Conservation (phyloP, 352 stramenopile genomes). For the Thalassiosira hispida region DNA sequence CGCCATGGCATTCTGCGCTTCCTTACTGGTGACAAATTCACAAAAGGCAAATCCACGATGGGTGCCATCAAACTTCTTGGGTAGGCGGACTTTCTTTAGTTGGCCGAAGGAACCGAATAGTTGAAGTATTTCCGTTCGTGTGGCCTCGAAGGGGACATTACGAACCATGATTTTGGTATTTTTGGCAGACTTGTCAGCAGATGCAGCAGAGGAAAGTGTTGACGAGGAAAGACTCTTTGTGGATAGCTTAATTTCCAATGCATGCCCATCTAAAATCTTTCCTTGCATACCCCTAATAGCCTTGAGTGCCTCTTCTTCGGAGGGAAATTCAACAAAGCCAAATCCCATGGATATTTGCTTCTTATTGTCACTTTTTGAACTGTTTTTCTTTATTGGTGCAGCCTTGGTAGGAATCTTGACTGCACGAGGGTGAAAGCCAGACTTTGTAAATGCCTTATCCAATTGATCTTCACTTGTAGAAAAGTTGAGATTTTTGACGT, state of each 20-base stretch:
- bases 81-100: conserved; percentile 96
- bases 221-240: conserved; percentile 86
- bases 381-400: conserved; percentile 58
- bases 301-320: conserved; percentile 88
- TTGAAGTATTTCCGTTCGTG: conserved; percentile 94
- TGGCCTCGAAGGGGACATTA: conserved; percentile 99
- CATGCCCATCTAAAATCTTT: conserved; percentile 93
- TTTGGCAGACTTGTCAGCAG: conserved; percentile 65
- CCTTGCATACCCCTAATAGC: conserved; percentile 85
- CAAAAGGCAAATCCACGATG: conserved; percentile 99
- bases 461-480: conserved; percentile 91
- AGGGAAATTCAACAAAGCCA: conserved; percentile 98
- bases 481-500: conserved; percentile 99
- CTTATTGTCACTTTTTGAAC: conserved; percentile 7
- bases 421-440: conserved; percentile 59
- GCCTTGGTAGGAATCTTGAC: conserved; percentile 81
- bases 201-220: conserved; percentile 54
- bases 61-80: conserved; percentile 97
- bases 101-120: conserved; percentile 97
- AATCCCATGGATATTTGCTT: conserved; percentile 94
- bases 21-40: conserved; percentile 96
- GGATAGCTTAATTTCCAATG: conserved; percentile 93
- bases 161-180: conserved; percentile 97
- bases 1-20: conserved; percentile 92
- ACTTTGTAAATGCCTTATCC: conserved; percentile 73